Evolutionary conservation across 768 basidiomycete species (phyloP).

Genomic region (Cystobasidium ongulense): DNA sequence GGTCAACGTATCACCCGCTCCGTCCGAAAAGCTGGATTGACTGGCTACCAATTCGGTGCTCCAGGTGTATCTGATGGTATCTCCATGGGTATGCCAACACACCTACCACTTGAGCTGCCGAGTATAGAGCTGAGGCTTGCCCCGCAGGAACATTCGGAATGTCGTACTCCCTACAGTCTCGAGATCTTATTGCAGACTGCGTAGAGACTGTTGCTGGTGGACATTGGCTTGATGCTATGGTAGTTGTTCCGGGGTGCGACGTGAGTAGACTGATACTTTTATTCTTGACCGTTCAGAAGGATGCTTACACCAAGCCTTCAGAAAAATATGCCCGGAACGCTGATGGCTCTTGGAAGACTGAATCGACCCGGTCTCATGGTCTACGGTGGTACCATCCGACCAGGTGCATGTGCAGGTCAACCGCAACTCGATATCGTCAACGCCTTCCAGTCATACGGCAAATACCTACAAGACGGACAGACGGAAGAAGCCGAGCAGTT

Average conservation of each 20-base stretch:
- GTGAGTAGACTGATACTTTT: background rate
- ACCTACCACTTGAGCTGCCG: slow-evolving; percentile 65
- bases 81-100: slow-evolving; percentile 74
- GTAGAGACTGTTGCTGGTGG: slow-evolving; percentile 94
- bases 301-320: slow-evolving; percentile 50
- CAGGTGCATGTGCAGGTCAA: slow-evolving; percentile 79
- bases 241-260: slow-evolving; percentile 80
- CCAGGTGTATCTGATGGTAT: slow-evolving; percentile 98
- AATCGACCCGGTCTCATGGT: slow-evolving; percentile 97
- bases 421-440: slow-evolving; percentile 91
- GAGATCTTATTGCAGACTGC: slow-evolving; percentile 94
- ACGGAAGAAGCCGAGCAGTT: slow-evolving; percentile 71
- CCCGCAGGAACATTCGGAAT: slow-evolving; percentile 38
- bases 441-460: slow-evolving; percentile 95
- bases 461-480: slow-evolving; percentile 81
- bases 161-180: slow-evolving; percentile 75
- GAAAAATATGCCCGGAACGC: slow-evolving; percentile 99
- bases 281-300: background rate
- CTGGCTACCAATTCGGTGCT: slow-evolving; percentile 95
- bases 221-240: slow-evolving; percentile 96
- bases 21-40: slow-evolving; percentile 58
- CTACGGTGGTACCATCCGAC: slow-evolving; percentile 88
- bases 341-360: slow-evolving; percentile 90
- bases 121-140: background rate
- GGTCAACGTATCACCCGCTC: slow-evolving; percentile 82